Evolutionary conservation across 1,284 basidiomycete genomes (phyloP).

Genomic region (Lentinula novae-zelandiae): DNA sequence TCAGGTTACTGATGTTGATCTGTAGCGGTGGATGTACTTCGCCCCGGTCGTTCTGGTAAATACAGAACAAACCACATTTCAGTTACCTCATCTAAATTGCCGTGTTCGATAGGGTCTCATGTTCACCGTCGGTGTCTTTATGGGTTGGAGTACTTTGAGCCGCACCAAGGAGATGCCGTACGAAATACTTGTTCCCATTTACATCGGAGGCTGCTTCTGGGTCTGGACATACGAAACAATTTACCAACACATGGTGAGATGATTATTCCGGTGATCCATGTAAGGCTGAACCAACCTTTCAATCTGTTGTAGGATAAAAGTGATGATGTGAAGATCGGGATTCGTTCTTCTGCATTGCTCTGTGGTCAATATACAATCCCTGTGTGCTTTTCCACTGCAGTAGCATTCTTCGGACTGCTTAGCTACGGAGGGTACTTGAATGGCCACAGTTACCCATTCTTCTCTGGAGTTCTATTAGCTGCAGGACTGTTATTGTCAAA

Average conservation of each 20-base stretch:
- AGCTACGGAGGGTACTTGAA: slow-evolving; percentile 21
- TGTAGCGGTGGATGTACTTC: slow-evolving; percentile 28
- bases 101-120: slow-evolving; percentile 23
- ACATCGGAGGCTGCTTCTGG: slow-evolving; percentile 25
- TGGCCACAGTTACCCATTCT: slow-evolving; percentile 20
- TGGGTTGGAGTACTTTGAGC: slow-evolving; percentile 28
- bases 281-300: too few species aligned
- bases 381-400: slow-evolving; percentile 20
- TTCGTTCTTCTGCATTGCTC: slow-evolving; percentile 22
- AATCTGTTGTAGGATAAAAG: slow-evolving; percentile 19
- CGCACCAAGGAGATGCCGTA: slow-evolving; percentile 21
- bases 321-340: slow-evolving; percentile 24
- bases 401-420: slow-evolving; percentile 19
- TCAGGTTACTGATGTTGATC: not conserved
- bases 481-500: slow-evolving; percentile 10
- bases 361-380: slow-evolving; percentile 20
- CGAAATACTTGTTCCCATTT: slow-evolving; percentile 22
- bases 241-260: slow-evolving; percentile 24
- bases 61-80: not conserved
- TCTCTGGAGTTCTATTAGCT: slow-evolving; percentile 14
- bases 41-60: slow-evolving; percentile 28
- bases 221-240: slow-evolving; percentile 29
- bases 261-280: not conserved
- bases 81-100: not conserved
- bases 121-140: slow-evolving; percentile 29